Base-by-base conservation (phyloP, 169 alveolate genomes). In the Cryptosporidium muris region DNA sequence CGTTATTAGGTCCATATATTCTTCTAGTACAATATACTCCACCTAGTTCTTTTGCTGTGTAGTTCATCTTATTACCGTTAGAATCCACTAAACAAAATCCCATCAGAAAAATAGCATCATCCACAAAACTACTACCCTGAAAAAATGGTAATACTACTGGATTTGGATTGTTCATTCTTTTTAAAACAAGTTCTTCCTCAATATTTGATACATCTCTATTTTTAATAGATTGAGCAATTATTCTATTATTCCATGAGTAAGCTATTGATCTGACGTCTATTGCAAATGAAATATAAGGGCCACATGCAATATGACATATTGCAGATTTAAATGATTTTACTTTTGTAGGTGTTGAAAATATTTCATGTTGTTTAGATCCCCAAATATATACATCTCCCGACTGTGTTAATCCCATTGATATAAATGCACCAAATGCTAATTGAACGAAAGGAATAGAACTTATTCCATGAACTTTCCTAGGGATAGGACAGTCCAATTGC, bases 361-460 rank as follows among this genome's bases (percentile, higher is more conserved):
- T 14, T 25, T 66, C 81, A 37, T 66, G 81, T 51, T 66, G 81
- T 36, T 51, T 66, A 12, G 81, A 63, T 11, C 81, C 81, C 81
- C 81, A 66, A 66, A 66, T 66, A 66, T 66, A 66, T 3, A 66
- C 45, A n/a, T 66, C 81, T n/a, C 81, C 81, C 8, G 81, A 49
- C 47, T 66, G 81, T 4, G 64, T 47, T 12, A 66, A 37, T 14
- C 64, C 81, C 63, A 66, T 66, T 8, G 81, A 66, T 51, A 51
- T 66, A 66, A 66, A 66, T 16, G 81, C 81, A n/a, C 81, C 81
- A 11, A 66, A 12, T 25, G 81, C 51, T 36, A 66, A 34, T 40
- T 66, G 81, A 12, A 66, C 81, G 51, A 66, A 66, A 34, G 81
- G 81, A 1, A 66, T 3, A 14, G 81, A 66, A 34, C 81, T 66